Percentiles rank a stretch among this genome's conserved stretches.
Conservation (phyloP, 2,329 filamentous ascomycete genomes). For the Cephalotrichum gorgonifer region DNA sequence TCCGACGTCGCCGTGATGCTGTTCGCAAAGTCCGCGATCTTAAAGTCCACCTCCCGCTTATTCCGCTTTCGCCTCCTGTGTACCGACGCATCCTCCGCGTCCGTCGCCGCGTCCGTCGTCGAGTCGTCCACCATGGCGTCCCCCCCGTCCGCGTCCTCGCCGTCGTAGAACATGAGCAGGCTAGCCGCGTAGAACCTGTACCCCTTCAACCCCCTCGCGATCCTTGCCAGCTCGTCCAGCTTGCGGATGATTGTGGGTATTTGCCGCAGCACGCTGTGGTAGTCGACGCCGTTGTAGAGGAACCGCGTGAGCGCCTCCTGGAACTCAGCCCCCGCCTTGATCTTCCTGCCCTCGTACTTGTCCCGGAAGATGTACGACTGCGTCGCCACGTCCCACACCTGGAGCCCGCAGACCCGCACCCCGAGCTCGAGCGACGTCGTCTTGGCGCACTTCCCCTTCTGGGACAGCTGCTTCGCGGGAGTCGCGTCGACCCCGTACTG, state of each 20-base stretch:
- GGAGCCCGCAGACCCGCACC: slow-evolving; percentile 88
- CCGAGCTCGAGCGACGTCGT: slow-evolving; percentile 89
- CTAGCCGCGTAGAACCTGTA: slow-evolving; percentile 96
- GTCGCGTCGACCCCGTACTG: slow-evolving; percentile 91
- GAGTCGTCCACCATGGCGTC: slow-evolving; percentile 45
- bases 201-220: slow-evolving; percentile 67
- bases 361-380: slow-evolving; percentile 91
- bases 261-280: slow-evolving; percentile 70
- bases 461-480: slow-evolving; percentile 86
- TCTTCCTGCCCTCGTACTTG: slow-evolving; percentile 88
- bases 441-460: slow-evolving; percentile 81
- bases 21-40: slow-evolving; percentile 98
- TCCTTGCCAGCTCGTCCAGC: slow-evolving; percentile 70
- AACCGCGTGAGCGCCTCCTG: slow-evolving; percentile 81
- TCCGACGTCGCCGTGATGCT: slow-evolving; percentile 83
- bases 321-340: slow-evolving; percentile 83
- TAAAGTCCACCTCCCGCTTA: slow-evolving; percentile 68
- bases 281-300: slow-evolving; percentile 79
- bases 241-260: slow-evolving; percentile 83
- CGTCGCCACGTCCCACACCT: slow-evolving; percentile 83
- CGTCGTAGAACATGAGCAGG: slow-evolving; percentile 91
- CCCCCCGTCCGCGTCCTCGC: slow-evolving; percentile 48
- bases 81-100: slow-evolving; percentile 40
- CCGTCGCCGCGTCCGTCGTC: slow-evolving; percentile 47
- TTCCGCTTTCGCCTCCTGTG: slow-evolving; percentile 32